Base-by-base conservation (phyloP, 2,329 filamentous ascomycete species). In the Botryotinia convoluta region DNA sequence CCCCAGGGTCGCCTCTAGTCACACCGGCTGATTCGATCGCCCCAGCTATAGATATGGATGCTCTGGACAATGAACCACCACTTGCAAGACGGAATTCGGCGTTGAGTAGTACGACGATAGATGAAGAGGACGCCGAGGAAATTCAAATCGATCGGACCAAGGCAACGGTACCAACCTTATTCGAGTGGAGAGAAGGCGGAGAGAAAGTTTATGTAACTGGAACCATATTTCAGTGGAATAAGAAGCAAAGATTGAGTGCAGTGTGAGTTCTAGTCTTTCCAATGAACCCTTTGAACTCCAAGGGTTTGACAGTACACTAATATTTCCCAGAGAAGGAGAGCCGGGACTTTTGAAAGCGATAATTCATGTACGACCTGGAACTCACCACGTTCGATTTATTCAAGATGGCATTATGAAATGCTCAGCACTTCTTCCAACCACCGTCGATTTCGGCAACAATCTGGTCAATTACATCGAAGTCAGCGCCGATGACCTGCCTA, bases 391-490 rank as follows among this genome's bases (percentile, higher is more conserved):
- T 79, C 95, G 97, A 80, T 99, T 98, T 84, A 88, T 99, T 77
- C 94, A 98, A 69, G 95, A 98, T 83, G 93, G 93, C 74, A 91
- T 95, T 80, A 97, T 98, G 94, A 89, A 92, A 81, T 96, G 94
- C 22, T 96, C 94, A 26, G 90, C 93, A 74, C 90, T 92, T 76
- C 86, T 98, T 72, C 95, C 96, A 22, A 98, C 96, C 0, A 97
- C 96, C 2, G 96, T 99, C 74, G 96, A 99, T 82, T 98, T 97
- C 82, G 97, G 94, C 76, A 98, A 98, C 84, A 97, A 97, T 81
- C 87, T 99, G 29, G 95, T 99, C 83, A 99, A 99, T 84, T 99
- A 98, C 82, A 93, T 99, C 80, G 96, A 99, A 84, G 93, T 98
- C 75, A 93, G 88, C 79, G 90, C 93, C 51, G 91, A 94, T 72